These are phyloP conservation scores for Amanita muscaria DNA, from an alignment of 768 basidiomycete species.

Conservation along the genomic window DNA sequence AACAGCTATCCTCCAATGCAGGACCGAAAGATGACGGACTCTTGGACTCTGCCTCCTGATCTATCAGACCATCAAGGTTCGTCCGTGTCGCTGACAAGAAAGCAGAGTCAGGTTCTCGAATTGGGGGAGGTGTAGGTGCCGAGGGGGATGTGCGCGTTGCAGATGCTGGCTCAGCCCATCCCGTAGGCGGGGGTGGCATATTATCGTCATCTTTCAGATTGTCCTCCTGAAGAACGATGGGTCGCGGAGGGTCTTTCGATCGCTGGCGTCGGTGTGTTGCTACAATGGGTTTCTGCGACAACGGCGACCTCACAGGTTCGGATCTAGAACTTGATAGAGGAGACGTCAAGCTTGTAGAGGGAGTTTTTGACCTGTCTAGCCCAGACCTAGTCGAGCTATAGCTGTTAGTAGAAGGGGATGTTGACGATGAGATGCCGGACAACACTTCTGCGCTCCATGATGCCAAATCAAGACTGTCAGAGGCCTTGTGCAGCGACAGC, in stretches of 20 bases:
- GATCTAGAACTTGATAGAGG: constrained; percentile 3
- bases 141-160: constrained; percentile 14
- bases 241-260: constrained; percentile 5
- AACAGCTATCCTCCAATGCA: constrained; percentile 20
- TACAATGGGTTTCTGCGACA: background rate
- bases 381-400: background rate
- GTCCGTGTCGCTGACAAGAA: constrained; percentile 10
- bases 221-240: constrained; percentile 23
- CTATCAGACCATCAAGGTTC: constrained; percentile 12
- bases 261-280: background rate
- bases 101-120: background rate
- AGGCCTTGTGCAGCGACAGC: constrained; percentile 4
- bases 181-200: constrained; percentile 12
- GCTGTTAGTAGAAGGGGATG: background rate
- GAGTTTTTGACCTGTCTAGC: background rate
- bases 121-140: constrained; percentile 5
- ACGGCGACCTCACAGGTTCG: background rate
- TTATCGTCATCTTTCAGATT: constrained; percentile 10
- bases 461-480: constrained; percentile 3
- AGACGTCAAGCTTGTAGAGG: constrained; percentile 3
- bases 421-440: constrained; percentile 6
- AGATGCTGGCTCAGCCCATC: constrained; percentile 15
- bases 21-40: constrained; percentile 10
- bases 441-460: constrained; percentile 8
- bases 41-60: background rate